A percentile compares a stretch with the other conserved stretches of the same genome.
These are phyloP conservation scores for Monosporozyma yasuniensis DNA, from an alignment of 805 yeast genomes.

Conservation along the genomic window DNA sequence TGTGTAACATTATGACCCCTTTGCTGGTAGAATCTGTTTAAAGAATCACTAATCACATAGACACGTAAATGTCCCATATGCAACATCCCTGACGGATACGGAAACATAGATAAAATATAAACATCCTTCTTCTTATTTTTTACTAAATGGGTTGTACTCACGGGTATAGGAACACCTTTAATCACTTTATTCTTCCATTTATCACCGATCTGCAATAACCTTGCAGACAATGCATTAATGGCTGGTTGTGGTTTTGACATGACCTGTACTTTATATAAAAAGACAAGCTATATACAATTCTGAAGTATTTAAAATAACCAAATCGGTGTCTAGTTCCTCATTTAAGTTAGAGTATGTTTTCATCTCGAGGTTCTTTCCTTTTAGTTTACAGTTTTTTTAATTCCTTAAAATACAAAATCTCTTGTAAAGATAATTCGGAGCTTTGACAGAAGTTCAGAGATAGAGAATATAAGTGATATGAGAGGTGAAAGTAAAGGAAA, in stretches of 20 bases:
- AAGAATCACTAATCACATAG: conserved; percentile 78
- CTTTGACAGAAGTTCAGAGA: too few relatives aligned
- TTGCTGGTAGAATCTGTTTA: conserved; percentile 70
- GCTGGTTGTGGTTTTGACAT: not conserved
- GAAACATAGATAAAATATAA: conserved; percentile 81
- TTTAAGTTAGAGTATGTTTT: too few relatives aligned
- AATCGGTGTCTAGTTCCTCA: too few relatives aligned
- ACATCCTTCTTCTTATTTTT: conserved; percentile 10
- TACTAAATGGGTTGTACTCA: conserved; percentile 1
- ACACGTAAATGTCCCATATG: conserved; percentile 95
- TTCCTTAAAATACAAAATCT: too few relatives aligned
- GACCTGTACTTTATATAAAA: not conserved
- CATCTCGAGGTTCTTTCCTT: too few relatives aligned
- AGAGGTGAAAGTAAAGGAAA: too few relatives aligned
- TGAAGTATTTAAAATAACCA: too few relatives aligned
- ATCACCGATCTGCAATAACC: conserved; percentile 14
- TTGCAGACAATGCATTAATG: not conserved
- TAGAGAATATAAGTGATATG: too few relatives aligned
- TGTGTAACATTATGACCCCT: conserved; percentile 74
- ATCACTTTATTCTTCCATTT: conserved; percentile 24
- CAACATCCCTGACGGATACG: conserved; percentile 88
- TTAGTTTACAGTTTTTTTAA: too few relatives aligned
- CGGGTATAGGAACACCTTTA: conserved; percentile 9
- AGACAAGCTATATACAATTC: not conserved
- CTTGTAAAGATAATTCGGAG: too few relatives aligned